phyloP scores from a whole-genome alignment of 192 early-diverging fungal species.

The Dispira simplex region DNA sequence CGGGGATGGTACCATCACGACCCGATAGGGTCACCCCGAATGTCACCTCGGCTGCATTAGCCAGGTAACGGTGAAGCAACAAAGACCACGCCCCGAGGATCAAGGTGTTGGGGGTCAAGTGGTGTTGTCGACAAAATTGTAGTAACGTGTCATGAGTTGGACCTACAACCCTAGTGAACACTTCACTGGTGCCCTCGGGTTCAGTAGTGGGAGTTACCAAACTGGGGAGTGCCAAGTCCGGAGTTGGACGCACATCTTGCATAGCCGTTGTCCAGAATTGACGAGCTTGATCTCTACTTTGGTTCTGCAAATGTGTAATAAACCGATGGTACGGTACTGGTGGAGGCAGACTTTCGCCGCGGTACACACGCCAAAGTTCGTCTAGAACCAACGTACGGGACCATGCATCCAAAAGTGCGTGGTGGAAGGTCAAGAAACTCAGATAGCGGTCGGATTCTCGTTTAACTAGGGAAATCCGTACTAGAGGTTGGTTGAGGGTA shows the following conservation, averaged over 20 bases:
- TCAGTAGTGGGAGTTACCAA: too few species aligned
- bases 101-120: constrained; percentile 6
- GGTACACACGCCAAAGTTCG: not conserved
- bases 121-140: not conserved
- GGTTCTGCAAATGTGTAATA: not conserved
- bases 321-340: not conserved
- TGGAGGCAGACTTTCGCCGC: not conserved
- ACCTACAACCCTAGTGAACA: too few species aligned
- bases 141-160: too few species aligned
- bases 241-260: not conserved
- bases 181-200: too few species aligned
- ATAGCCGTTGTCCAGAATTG: not conserved
- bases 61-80: constrained; percentile 4
- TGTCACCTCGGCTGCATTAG: constrained; percentile 1
- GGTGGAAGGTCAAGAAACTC: not conserved
- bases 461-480: not conserved
- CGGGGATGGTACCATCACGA: constrained; percentile 6
- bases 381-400: not conserved
- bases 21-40: constrained; percentile 3
- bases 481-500: not conserved
- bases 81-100: not conserved
- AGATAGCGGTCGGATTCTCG: not conserved
- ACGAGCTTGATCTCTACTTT: not conserved
- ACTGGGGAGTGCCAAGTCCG: not conserved
- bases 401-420: not conserved